These are phyloP conservation scores for Luffa aegyptiaca DNA, from an alignment of 306 rosid species.

Conservation along the genomic window DNA sequence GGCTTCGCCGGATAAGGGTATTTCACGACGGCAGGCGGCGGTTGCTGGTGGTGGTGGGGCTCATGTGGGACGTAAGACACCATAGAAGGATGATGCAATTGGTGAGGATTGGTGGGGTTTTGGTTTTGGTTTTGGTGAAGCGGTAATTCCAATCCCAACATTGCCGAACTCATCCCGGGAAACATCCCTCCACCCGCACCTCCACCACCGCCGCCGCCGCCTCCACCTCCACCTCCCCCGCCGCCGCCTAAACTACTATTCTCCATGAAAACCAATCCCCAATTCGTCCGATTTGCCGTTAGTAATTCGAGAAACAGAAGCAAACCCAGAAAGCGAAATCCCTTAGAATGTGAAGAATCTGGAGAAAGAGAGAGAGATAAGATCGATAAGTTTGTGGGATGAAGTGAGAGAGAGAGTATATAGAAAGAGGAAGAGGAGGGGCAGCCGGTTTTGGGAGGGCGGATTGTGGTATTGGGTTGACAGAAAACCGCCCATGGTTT, in stretches of 20 bases:
- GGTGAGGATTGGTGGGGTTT: conserved; percentile 40
- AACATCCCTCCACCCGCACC: conserved; percentile 15
- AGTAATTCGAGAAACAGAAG: not conserved
- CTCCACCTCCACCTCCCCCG: not conserved
- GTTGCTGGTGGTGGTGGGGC: conserved; percentile 32
- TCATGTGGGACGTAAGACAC: conserved; percentile 41
- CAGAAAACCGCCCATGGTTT: conserved; percentile 83
- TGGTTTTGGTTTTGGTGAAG: conserved; percentile 29
- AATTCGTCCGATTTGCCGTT: not conserved
- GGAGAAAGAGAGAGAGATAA: not conserved
- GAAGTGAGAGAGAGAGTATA: not conserved
- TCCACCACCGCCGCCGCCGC: not conserved
- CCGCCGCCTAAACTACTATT: conserved; percentile 19
- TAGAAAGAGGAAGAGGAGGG: conserved; percentile 10
- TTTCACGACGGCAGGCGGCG: conserved; percentile 32
- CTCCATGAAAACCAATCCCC: conserved; percentile 38
- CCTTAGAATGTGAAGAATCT: not conserved
- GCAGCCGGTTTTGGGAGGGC: conserved; percentile 41
- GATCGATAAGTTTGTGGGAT: not conserved
- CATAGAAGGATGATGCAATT: conserved; percentile 33
- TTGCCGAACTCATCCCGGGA: conserved; percentile 40
- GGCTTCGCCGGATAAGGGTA: conserved; percentile 25
- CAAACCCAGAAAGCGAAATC: not conserved
- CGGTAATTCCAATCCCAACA: conserved; percentile 53
- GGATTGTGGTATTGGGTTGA: conserved; percentile 31